phyloP scores from a whole-genome alignment of 116 monocot genomes.

The Cymodocea nodosa region DNA sequence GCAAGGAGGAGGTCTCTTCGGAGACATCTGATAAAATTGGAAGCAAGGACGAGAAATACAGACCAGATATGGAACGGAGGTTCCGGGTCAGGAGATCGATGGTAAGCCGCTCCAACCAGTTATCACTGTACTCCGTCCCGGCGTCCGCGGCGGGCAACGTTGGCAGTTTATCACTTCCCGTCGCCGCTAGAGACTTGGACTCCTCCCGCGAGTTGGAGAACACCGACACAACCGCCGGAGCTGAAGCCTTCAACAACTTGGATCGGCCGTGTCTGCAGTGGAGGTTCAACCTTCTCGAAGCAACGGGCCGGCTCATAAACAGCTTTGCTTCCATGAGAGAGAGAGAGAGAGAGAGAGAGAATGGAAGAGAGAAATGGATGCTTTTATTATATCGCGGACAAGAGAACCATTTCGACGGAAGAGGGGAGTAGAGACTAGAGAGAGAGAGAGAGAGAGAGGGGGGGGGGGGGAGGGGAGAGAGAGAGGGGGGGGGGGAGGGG shows the following conservation, averaged over 20 bases:
- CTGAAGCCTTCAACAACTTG: not conserved
- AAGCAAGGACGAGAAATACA: not conserved
- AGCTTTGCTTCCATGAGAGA: not conserved
- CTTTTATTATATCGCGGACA: too few species aligned
- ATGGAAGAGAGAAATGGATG: too few species aligned
- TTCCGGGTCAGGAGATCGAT: constrained; percentile 16
- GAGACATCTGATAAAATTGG: too few species aligned
- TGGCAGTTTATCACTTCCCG: not conserved
- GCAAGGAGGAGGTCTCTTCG: too few species aligned
- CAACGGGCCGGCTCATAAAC: not conserved
- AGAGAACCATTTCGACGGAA: too few species aligned
- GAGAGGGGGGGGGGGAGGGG: too few species aligned
- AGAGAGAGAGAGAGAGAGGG: too few species aligned
- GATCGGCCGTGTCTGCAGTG: not conserved
- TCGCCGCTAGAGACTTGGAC: not conserved
- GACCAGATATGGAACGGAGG: constrained; percentile 16
- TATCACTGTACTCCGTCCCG: constrained; percentile 12
- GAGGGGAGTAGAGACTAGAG: not conserved
- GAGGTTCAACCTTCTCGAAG: not conserved
- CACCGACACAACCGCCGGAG: not conserved
- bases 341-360: not conserved
- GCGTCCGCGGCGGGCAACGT: not conserved
- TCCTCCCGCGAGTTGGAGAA: not conserved
- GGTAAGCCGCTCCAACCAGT: constrained; percentile 25
- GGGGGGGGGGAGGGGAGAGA: too few species aligned